Conservation (phyloP, 129 eudicot species). For the Arctium lappa region DNA sequence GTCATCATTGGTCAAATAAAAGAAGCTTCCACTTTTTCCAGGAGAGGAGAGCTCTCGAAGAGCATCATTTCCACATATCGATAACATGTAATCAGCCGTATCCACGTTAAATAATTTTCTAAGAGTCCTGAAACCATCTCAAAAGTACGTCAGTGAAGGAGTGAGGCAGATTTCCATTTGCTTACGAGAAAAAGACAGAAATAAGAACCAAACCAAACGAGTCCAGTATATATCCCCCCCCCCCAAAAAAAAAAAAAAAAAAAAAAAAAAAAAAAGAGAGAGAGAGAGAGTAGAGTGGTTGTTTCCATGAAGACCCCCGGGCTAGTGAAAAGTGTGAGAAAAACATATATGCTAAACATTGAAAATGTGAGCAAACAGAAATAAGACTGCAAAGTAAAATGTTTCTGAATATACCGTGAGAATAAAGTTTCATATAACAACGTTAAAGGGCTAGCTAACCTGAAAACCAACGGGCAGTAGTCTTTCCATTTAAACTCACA, state of each 20-base stretch:
- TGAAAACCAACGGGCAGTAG: constrained; percentile 86
- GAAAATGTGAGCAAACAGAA: background rate
- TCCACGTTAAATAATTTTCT: constrained; percentile 86
- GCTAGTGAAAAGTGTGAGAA: too few relatives aligned
- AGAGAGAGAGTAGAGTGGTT: too few relatives aligned
- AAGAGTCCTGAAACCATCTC: constrained; percentile 60
- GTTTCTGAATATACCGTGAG: background rate
- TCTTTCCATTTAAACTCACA: constrained; percentile 91
- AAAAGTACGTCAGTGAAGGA: background rate
- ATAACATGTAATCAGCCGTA: constrained; percentile 96
- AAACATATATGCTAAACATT: too few relatives aligned
- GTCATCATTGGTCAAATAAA: constrained; percentile 86
- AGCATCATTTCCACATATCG: constrained; percentile 94
- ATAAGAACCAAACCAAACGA: too few relatives aligned
- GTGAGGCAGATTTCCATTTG: too few relatives aligned
- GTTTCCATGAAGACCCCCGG: too few relatives aligned
- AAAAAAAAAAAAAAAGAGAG: too few relatives aligned
- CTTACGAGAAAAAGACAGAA: too few relatives aligned
- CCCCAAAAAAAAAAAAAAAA: too few relatives aligned
- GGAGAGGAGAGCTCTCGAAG: constrained; percentile 95
- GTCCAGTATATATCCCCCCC: too few relatives aligned
- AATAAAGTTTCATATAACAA: background rate
- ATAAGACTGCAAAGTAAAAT: background rate
- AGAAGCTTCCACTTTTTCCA: constrained; percentile 99
- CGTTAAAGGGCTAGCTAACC: constrained; percentile 34